A percentile compares a stretch with the other conserved stretches of the same genome.
Evolutionary conservation across 140 eudicot genomes (phyloP).

Genomic region (Senecio squalidus): DNA sequence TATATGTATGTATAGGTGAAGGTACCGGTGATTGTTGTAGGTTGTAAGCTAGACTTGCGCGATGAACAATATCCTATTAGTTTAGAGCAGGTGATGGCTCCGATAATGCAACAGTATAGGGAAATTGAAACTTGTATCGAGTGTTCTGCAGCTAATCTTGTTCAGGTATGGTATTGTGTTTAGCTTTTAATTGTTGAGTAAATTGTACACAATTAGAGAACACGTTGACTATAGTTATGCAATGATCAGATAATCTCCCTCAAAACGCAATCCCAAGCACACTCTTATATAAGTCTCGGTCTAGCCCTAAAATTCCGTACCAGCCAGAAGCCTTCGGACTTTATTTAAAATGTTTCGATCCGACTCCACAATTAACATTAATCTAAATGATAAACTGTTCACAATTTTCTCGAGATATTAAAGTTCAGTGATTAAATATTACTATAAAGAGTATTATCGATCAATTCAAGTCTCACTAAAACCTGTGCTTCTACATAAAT

Average conservation of each 20-base stretch:
- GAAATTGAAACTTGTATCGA: conserved; percentile 98
- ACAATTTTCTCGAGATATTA: neutral
- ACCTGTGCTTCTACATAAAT: neutral
- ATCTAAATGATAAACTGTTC: neutral
- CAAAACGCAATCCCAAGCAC: no score
- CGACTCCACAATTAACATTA: no score
- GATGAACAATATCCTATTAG: conserved; percentile 61
- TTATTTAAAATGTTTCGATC: no score
- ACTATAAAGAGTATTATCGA: neutral
- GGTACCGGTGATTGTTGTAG: conserved; percentile 85
- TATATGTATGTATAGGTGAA: conserved; percentile 45
- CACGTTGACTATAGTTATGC: no score
- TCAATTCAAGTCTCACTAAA: neutral
- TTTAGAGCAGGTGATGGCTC: conserved; percentile 83
- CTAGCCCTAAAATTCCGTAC: no score
- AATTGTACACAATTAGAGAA: neutral
- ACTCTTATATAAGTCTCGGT: no score
- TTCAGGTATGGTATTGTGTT: conserved; percentile 62
- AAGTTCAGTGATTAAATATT: neutral
- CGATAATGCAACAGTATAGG: conserved; percentile 89
- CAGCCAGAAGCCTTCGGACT: no score
- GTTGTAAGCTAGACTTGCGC: conserved; percentile 86
- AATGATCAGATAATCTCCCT: no score
- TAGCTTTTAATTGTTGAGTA: neutral
- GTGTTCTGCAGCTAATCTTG: conserved; percentile 86